phyloP scores from a whole-genome alignment of 306 rosid species.

The Gillenia trifoliata region DNA sequence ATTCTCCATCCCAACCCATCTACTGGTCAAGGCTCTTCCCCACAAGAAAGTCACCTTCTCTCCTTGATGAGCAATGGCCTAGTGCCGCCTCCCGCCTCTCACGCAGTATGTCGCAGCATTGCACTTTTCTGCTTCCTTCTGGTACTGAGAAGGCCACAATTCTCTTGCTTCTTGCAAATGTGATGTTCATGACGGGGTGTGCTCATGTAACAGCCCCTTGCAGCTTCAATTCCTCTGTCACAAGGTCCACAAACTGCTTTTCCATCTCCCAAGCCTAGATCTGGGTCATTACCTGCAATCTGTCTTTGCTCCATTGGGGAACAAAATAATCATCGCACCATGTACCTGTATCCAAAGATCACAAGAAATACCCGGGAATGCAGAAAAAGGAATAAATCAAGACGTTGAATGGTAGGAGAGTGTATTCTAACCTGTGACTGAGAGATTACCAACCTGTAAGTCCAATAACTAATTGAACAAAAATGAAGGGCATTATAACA shows the following conservation, averaged over 20 bases:
- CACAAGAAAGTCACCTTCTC: constrained; percentile 60
- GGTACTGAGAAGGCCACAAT: constrained; percentile 90
- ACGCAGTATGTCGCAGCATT: constrained; percentile 91
- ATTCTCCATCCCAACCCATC: constrained; percentile 93
- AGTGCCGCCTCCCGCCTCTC: constrained; percentile 74
- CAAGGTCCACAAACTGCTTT: constrained; percentile 91
- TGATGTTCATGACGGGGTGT: constrained; percentile 70
- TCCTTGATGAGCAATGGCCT: constrained; percentile 73
- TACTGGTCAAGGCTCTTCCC: constrained; percentile 81
- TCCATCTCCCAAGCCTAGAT: constrained; percentile 94
- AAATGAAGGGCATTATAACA: constrained; percentile 15
- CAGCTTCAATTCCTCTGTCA: constrained; percentile 80
- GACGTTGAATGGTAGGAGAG: constrained; percentile 16
- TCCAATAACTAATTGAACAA: constrained; percentile 10
- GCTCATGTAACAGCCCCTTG: constrained; percentile 80
- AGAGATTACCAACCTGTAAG: constrained; percentile 88
- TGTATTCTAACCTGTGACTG: constrained; percentile 72
- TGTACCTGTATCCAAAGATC: no score
- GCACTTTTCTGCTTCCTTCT: constrained; percentile 94
- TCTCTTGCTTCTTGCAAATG: constrained; percentile 81
- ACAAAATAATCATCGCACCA: constrained; percentile 16
- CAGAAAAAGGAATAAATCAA: neutral
- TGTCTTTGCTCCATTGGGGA: no score
- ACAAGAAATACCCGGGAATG: neutral
- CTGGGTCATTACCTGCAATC: constrained; percentile 96